Conservation (phyloP, 495 filamentous ascomycete species). For the Cladorrhinum samala region DNA sequence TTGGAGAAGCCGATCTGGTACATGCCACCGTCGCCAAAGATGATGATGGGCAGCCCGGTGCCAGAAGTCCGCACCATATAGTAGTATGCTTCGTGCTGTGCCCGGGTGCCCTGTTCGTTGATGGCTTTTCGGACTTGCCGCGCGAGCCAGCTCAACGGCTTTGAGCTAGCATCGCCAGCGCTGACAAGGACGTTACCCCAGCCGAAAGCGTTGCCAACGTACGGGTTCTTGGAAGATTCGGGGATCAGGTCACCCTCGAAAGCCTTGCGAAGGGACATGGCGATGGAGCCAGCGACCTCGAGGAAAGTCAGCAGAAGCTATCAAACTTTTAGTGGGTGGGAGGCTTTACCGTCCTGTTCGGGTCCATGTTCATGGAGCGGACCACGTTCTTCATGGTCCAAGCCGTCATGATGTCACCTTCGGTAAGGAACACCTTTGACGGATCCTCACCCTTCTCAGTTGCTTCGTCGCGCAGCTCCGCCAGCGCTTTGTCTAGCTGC, state of each 20-base stretch:
- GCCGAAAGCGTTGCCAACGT: constrained; percentile 31
- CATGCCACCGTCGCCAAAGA: constrained; percentile 39
- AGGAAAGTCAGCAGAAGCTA: no score
- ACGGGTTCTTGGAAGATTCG: constrained; percentile 14
- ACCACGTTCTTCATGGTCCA: constrained; percentile 31
- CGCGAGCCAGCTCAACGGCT: constrained; percentile 38
- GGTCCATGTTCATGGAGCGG: constrained; percentile 8
- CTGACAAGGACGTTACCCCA: constrained; percentile 29
- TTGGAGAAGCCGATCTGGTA: constrained; percentile 37
- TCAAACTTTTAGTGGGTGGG: no score
- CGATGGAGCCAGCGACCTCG: constrained; percentile 22
- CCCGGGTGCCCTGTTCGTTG: constrained; percentile 38
- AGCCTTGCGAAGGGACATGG: constrained; percentile 21
- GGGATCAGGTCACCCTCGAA: constrained; percentile 26
- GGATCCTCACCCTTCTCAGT: constrained; percentile 16
- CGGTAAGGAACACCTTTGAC: constrained; percentile 36
- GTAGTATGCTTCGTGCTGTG: constrained; percentile 38
- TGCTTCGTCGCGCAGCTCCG: constrained; percentile 25
- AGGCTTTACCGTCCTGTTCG: no score
- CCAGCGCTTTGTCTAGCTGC: constrained; percentile 19
- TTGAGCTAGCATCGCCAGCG: constrained; percentile 28
- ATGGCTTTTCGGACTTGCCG: constrained; percentile 33
- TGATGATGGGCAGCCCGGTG: constrained; percentile 19
- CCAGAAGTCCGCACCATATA: constrained; percentile 18
- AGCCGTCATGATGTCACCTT: constrained; percentile 36